Conservation (phyloP, 176 grass and related monocot genomes). For the Avena sativa region DNA sequence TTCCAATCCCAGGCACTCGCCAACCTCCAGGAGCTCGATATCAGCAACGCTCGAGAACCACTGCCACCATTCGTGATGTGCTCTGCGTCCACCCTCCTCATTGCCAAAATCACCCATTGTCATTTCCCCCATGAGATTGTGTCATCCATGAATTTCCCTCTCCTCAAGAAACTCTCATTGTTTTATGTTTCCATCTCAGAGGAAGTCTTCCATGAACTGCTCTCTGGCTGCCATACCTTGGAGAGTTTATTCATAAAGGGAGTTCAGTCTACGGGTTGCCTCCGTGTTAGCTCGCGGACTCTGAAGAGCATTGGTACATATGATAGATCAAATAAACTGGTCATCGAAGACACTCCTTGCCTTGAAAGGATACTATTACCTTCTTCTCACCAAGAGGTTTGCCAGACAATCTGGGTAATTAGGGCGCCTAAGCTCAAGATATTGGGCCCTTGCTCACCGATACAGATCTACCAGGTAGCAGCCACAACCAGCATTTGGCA, state of each 20-base stretch:
- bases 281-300: neutral
- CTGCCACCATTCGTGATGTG: neutral
- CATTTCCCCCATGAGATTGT: neutral
- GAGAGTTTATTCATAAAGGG: neutral
- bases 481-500: neutral
- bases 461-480: neutral
- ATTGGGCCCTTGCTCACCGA: neutral
- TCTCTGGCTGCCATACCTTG: neutral
- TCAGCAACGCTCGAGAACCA: neutral
- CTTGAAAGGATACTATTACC: neutral
- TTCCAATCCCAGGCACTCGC: neutral
- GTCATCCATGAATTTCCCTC: neutral
- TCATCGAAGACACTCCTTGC: neutral
- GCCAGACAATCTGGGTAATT: neutral
- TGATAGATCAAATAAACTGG: neutral
- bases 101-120: neutral
- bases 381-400: neutral
- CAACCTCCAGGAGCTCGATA: neutral
- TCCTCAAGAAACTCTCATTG: neutral
- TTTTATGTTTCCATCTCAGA: neutral
- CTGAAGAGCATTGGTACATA: neutral
- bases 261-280: neutral
- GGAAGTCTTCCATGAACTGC: neutral
- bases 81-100: neutral
- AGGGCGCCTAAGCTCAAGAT: neutral